Conservation (phyloP, 2,329 filamentous ascomycete genomes). For the Dactylellina sp. region DNA sequence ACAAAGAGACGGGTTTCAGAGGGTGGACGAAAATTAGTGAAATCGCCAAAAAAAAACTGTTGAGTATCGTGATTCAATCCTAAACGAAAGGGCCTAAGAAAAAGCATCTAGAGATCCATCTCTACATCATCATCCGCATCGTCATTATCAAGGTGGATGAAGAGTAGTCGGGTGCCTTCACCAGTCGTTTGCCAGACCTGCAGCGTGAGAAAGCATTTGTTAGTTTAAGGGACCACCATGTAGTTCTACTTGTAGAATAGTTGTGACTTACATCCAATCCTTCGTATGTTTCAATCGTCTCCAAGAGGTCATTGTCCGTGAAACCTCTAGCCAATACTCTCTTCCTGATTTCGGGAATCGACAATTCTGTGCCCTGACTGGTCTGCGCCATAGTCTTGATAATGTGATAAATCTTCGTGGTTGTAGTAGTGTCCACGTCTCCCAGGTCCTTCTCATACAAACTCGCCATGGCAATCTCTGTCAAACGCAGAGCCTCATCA, state of each 20-base stretch:
- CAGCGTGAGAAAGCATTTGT: conserved; percentile 59
- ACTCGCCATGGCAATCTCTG: conserved; percentile 93
- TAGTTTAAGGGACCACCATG: conserved; percentile 61
- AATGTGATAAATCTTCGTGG: conserved; percentile 92
- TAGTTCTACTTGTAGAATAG: neutral
- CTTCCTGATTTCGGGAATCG: conserved; percentile 87
- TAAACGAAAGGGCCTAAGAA: conserved; percentile 1
- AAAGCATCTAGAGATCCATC: conserved; percentile 33
- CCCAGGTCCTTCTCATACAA: conserved; percentile 74
- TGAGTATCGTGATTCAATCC: neutral
- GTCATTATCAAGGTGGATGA: conserved; percentile 72
- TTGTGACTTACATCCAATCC: conserved; percentile 80
- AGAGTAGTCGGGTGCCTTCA: conserved; percentile 77
- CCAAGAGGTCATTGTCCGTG: conserved; percentile 90
- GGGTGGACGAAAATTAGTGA: neutral
- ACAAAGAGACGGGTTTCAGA: neutral
- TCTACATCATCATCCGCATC: conserved; percentile 63
- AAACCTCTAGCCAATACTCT: conserved; percentile 95
- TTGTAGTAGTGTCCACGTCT: conserved; percentile 78
- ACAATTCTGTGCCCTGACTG: conserved; percentile 78
- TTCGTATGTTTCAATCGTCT: conserved; percentile 89
- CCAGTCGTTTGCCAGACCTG: conserved; percentile 83
- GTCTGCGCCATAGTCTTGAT: conserved; percentile 87
- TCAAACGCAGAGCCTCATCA: conserved; percentile 89
- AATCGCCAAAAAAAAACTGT: neutral